Base-by-base conservation (phyloP, 805 yeast genomes). In the Helenozyma rhizophorensis region DNA sequence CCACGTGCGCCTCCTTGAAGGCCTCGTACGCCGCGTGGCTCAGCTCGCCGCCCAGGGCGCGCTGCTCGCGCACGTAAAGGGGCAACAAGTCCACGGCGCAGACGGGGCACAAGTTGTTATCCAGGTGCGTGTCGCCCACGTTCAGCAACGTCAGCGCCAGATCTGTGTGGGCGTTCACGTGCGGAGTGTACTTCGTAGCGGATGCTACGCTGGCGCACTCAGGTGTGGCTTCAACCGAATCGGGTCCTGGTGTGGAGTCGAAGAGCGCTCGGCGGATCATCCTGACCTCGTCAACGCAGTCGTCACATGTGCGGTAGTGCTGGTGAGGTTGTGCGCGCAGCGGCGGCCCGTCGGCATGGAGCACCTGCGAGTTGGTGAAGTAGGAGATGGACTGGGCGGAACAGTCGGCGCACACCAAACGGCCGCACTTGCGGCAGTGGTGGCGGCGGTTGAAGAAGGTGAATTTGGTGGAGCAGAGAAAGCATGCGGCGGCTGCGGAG, bases 391-490 rank as follows among this genome's bases (percentile, higher is more conserved):
- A 56, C 14, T 72, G 65, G 7, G 62, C 52, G 6, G 90, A 78
- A 49, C 96, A 86, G 24, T 53, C 48, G 19, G 77, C 80, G 56
- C 96, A 86, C 12, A 81, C 84, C 1, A 87, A 80, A 21, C 77
- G 65, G 3, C 96, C 96, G 60, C 96, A 86, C 38, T 65, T 68
- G 32, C 93, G 68, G 56, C 96, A 86, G 54, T 86, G 96, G 58
- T 86, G 96, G 35, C 88, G 70, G 36, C 96, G 68, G 51, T 65
- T 73, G 54, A 82, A 78, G 36, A 84, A 56, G 2, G 79, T 65
- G 59, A 78, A 86, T 24, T 43, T 34, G 1, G 53, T 39, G 19
- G 52, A 50, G 54, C 96, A 86, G 4, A 76, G 47, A 14, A 68
- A 66, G 50, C 96, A 86, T 2, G 48, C 49, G 0, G 42, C 14